Evolutionary conservation across 1,284 basidiomycete genomes (phyloP).

Genomic region (Naganishia sp.): DNA sequence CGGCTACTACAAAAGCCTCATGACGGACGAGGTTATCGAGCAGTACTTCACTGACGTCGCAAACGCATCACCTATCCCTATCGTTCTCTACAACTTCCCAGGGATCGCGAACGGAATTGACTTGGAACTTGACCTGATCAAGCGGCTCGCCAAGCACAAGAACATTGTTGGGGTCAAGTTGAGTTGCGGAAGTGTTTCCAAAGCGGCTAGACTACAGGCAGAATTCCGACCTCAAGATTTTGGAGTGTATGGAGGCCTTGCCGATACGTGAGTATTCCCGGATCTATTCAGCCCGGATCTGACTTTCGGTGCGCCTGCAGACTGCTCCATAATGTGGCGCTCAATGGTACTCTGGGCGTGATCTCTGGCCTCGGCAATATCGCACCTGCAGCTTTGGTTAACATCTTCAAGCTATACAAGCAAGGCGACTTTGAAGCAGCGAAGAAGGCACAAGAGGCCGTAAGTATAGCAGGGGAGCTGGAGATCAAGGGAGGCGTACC

Average conservation of each 20-base stretch:
- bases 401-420: slow-evolving; percentile 32
- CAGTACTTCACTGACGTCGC: slow-evolving; percentile 35
- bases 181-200: slow-evolving; percentile 35
- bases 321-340: slow-evolving; percentile 33
- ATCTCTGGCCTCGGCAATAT: slow-evolving; percentile 34
- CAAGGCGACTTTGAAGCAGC: slow-evolving; percentile 34
- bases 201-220: slow-evolving; percentile 28
- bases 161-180: slow-evolving; percentile 39
- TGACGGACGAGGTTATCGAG: slow-evolving; percentile 32
- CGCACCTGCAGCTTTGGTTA: slow-evolving; percentile 28
- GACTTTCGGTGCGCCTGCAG: background rate
- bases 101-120: slow-evolving; percentile 38
- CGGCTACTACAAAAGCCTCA: slow-evolving; percentile 33
- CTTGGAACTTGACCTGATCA: slow-evolving; percentile 35
- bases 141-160: slow-evolving; percentile 35
- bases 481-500: slow-evolving; percentile 37
- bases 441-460: slow-evolving; percentile 34
- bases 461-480: slow-evolving; percentile 35
- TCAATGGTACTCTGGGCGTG: slow-evolving; percentile 28
- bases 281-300: background rate
- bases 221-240: slow-evolving; percentile 31
- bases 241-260: slow-evolving; percentile 36
- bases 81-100: slow-evolving; percentile 40
- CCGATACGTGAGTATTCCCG: slow-evolving; percentile 29
- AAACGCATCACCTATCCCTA: slow-evolving; percentile 35